Evolutionary conservation across 805 yeast genomes (phyloP).

Genomic region (Starmerella sp.): DNA sequence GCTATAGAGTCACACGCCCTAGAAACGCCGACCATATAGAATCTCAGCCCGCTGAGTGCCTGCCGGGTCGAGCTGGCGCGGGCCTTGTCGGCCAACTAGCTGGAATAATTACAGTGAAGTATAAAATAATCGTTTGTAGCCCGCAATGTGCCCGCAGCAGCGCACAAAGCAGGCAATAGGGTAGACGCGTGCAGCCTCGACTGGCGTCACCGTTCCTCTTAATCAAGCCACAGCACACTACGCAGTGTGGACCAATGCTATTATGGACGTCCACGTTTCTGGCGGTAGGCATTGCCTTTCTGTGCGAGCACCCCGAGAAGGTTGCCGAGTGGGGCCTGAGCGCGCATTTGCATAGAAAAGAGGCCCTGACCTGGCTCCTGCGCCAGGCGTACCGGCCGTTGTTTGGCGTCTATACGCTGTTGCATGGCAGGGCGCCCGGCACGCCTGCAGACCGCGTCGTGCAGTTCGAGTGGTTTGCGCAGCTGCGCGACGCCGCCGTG

Average conservation of each 20-base stretch:
- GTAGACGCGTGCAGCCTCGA: background rate
- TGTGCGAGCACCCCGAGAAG: slow-evolving; percentile 7
- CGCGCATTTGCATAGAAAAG: background rate
- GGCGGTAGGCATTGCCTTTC: background rate
- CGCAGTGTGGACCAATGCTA: background rate
- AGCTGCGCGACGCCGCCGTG: slow-evolving; percentile 7
- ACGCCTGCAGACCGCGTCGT: slow-evolving; percentile 8
- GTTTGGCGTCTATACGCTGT: background rate
- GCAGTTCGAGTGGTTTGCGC: slow-evolving; percentile 5
- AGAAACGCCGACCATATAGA: no score
- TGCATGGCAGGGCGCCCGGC: slow-evolving; percentile 6
- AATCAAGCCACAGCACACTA: background rate
- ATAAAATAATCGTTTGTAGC: no score
- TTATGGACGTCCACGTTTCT: slow-evolving; percentile 1
- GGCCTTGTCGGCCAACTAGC: no score
- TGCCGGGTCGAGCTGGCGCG: no score
- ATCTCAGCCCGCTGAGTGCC: no score
- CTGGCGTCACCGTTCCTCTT: background rate
- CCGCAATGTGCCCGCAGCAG: background rate
- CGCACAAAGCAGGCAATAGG: background rate
- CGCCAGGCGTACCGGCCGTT: background rate
- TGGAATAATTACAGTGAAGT: no score
- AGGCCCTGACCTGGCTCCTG: background rate
- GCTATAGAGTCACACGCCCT: no score
- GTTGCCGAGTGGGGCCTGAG: slow-evolving; percentile 7